These are phyloP conservation scores for Mortierella sp. DNA, from an alignment of 371 early-diverging fungal genomes.

Conservation along the genomic window DNA sequence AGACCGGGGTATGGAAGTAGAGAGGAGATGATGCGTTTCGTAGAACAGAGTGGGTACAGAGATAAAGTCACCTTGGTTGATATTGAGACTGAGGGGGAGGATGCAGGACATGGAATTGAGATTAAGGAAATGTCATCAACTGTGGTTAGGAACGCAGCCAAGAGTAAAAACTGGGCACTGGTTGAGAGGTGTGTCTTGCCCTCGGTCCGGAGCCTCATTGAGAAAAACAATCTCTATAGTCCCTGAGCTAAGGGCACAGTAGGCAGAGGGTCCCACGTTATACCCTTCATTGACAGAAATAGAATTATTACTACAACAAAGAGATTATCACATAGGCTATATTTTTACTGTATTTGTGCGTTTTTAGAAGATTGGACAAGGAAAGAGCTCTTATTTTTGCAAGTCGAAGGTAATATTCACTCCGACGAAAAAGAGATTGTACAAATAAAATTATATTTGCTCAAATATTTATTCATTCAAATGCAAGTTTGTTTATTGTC, in stretches of 20 bases:
- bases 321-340: too few relatives aligned
- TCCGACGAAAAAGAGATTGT: too few relatives aligned
- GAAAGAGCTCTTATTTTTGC: too few relatives aligned
- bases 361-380: too few relatives aligned
- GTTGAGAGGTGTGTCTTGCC: conserved; percentile 38
- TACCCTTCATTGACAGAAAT: not conserved
- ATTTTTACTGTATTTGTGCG: too few relatives aligned
- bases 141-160: conserved; percentile 42
- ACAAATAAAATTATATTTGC: too few relatives aligned
- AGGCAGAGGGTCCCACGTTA: not conserved
- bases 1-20: conserved; percentile 58
- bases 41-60: conserved; percentile 43
- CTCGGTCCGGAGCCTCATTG: conserved; percentile 34
- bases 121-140: conserved; percentile 52
- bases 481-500: too few relatives aligned
- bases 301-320: not conserved
- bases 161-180: conserved; percentile 34
- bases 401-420: not conserved
- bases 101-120: conserved; percentile 11
- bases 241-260: not conserved
- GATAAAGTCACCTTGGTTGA: conserved; percentile 48
- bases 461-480: too few relatives aligned
- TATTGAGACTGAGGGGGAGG: conserved; percentile 23
- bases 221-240: conserved; percentile 32
- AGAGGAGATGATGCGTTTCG: conserved; percentile 51